Evolutionary conservation across 1,139 yeast species (phyloP), one percentile per base, ranked within the genome.

Genomic region (Yamadazyma triangularis): DNA sequence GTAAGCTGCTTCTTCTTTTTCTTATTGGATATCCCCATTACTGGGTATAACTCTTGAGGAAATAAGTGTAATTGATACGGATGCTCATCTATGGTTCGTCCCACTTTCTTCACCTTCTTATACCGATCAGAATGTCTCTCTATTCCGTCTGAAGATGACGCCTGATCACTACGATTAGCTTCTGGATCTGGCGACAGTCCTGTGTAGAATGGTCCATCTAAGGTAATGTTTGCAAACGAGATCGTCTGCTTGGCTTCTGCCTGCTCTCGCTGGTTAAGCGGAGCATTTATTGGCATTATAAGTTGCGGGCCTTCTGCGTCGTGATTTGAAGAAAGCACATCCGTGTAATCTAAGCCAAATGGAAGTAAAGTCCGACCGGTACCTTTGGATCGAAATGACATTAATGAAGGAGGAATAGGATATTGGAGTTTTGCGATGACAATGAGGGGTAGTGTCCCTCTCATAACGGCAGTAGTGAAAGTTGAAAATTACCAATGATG

Each of bases 71-170:
- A 46, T 39, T 73, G 72, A 51, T 81, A 87, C 1, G 96, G 95
- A 58, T 86, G 93, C 36, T 85, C 94, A 42, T 81, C 83, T 12
- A 84, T 74, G 3, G 93, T 79, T 34, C 82, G 70, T 1, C 91
- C 91, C n/a, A 80, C 72, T 47, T 75, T 80, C 35, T 85, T 73
- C 40, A 77, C 79, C 50, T 82, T 82, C 43, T 82, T 68, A 52
- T 81, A 85, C 48, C 67, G 70, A 52, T 85, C 95, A 3, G 88
- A 74, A 50, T 82, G 83, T 46, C 95, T 67, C 46, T 78, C 75
- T 25, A 85, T 72, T 0, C 87, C 87, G 50, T 81, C 73, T 0
- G 61, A 51, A 2, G 30, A 25, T 2, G 44, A 34, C 34, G 40
- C 34, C 18, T 38, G 33, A 13, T 47, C 50, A 18, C 8, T 7